Percentiles rank a stretch among this genome's conserved stretches.
phyloP scores from a whole-genome alignment of 2,329 filamentous ascomycete genomes.

The Metarhizium album region DNA sequence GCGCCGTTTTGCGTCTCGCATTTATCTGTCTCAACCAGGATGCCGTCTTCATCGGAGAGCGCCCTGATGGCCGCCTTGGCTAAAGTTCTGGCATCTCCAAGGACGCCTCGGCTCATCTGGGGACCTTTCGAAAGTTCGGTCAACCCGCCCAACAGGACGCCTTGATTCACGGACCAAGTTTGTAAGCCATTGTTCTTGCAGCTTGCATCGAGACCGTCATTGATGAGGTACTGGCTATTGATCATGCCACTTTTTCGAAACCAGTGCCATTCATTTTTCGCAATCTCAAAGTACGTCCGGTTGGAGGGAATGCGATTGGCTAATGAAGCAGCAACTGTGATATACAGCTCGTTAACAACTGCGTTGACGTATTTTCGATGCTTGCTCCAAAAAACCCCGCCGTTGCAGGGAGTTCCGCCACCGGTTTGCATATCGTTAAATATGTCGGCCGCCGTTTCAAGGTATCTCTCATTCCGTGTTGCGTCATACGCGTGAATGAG shows the following conservation, averaged over 20 bases:
- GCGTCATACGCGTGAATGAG: constrained; percentile 47
- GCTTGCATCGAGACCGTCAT: constrained; percentile 37
- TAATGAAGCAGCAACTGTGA: constrained; percentile 41
- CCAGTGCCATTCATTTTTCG: constrained; percentile 41
- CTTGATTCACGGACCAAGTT: constrained; percentile 47
- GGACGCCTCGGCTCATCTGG: constrained; percentile 23
- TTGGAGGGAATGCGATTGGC: constrained; percentile 37
- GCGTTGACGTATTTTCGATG: constrained; percentile 39
- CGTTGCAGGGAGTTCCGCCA: constrained; percentile 34
- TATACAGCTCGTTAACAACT: constrained; percentile 47
- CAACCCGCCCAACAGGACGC: constrained; percentile 43
- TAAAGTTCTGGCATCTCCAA: constrained; percentile 34
- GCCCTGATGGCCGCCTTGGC: constrained; percentile 40
- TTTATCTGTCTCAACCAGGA: constrained; percentile 30
- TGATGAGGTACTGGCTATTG: constrained; percentile 37
- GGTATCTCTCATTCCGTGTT: constrained; percentile 37
- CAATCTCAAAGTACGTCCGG: constrained; percentile 33
- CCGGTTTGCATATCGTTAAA: constrained; percentile 46
- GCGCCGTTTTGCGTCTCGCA: constrained; percentile 22
- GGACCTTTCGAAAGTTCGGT: constrained; percentile 39
- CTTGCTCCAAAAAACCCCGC: constrained; percentile 47
- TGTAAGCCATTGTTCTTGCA: constrained; percentile 44
- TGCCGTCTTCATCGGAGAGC: constrained; percentile 32
- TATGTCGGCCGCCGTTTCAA: constrained; percentile 39
- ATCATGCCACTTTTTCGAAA: constrained; percentile 40